These are phyloP conservation scores for Favolaschia claudopus DNA, from an alignment of 768 basidiomycete species.

Conservation along the genomic window DNA sequence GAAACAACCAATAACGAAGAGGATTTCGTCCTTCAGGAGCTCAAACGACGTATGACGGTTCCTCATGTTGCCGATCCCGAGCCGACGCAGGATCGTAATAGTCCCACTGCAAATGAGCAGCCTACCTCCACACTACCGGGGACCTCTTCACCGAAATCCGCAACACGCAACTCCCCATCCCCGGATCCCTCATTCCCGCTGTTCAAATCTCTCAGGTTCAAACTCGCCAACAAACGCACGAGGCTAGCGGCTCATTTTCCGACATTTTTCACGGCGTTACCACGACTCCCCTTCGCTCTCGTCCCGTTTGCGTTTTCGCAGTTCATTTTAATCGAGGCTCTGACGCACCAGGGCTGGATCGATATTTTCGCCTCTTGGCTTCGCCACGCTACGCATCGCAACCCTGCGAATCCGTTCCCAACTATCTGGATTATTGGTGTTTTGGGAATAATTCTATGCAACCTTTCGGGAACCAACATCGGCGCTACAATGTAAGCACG, in stretches of 20 bases:
- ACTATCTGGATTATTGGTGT: constrained; percentile 75
- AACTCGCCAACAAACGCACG: constrained; percentile 4
- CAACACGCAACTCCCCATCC: too few species aligned
- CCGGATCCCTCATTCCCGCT: too few species aligned
- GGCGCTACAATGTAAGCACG: constrained; percentile 91
- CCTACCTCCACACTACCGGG: too few species aligned
- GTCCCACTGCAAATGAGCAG: too few species aligned
- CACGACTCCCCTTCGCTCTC: constrained; percentile 79
- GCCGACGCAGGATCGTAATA: not conserved
- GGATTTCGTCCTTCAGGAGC: too few species aligned
- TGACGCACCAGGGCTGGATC: constrained; percentile 88
- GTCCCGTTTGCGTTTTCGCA: constrained; percentile 93
- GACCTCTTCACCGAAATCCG: too few species aligned
- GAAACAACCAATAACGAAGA: too few species aligned
- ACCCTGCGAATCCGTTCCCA: constrained; percentile 57
- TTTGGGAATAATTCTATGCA: constrained; percentile 78
- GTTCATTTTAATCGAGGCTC: constrained; percentile 90
- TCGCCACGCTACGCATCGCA: constrained; percentile 46
- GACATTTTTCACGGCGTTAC: constrained; percentile 68
- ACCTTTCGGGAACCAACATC: constrained; percentile 89
- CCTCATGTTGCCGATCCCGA: too few species aligned
- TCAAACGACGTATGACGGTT: too few species aligned
- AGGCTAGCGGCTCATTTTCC: constrained; percentile 63
- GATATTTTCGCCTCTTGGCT: constrained; percentile 79
- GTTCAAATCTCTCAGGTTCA: too few species aligned